Evolutionary conservation across 75 land plant genomes (phyloP).

Genomic region (Sequoiadendron giganteum): DNA sequence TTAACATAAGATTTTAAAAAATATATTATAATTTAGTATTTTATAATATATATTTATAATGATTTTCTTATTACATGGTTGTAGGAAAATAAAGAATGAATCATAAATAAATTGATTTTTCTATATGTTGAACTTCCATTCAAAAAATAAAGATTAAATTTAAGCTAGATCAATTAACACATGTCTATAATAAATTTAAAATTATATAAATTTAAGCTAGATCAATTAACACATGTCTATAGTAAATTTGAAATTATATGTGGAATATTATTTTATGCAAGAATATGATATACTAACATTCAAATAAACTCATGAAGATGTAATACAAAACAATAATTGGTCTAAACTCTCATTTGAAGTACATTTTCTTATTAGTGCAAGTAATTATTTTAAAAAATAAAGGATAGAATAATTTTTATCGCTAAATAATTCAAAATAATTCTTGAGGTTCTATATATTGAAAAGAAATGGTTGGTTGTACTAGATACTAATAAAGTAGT

Average conservation of each 20-base stretch:
- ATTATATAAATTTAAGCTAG: neutral
- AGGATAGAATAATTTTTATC: neutral
- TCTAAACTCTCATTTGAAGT: neutral
- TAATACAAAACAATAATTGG: neutral
- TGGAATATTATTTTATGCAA: neutral
- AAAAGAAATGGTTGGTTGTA: too few species aligned
- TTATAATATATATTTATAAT: too few species aligned
- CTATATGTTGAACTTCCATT: neutral
- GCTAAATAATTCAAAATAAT: too few species aligned
- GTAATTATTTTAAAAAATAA: neutral
- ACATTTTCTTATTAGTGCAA: neutral
- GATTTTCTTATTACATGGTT: too few species aligned
- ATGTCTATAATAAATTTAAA: neutral
- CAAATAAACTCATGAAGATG: neutral
- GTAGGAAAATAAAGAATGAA: too few species aligned
- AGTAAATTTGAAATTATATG: neutral
- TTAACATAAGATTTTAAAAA: too few species aligned
- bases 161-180: neutral
- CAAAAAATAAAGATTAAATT: neutral
- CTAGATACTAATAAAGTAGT: too few species aligned
- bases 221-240: neutral
- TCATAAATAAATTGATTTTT: neutral
- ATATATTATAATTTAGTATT: too few species aligned
- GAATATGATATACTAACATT: neutral
- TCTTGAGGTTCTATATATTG: too few species aligned